Evolutionary conservation across 2,329 filamentous ascomycete species (phyloP), one percentile per base, ranked within the genome.

Genomic region (Verticillium klebahnii): DNA sequence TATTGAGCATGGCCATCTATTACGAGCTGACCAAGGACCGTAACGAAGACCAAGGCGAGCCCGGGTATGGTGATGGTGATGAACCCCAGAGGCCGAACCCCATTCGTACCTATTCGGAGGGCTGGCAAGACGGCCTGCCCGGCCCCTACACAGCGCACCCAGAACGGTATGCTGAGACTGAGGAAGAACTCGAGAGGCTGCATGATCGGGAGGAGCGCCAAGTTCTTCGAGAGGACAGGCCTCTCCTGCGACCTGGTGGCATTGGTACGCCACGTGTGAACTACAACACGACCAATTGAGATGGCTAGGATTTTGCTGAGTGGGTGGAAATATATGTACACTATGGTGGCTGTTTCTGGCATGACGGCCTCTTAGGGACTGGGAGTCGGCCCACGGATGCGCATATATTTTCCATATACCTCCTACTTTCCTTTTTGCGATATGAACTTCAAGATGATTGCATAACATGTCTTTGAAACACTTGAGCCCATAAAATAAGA

Each of bases 1-100:
- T 99, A 61, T 80, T 99, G 52, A 79, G 74, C 29, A 90, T 99
- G 89, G 92, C 88, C 25, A 84, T 97, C 64, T 87, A 85, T 68
- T 98, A 93, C 71, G 83, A 93, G 74, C 72, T 88, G 65, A 75
- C 79, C 54, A 70, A 74, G 7, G 72, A 74, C 31, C 71, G 78
- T 75, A 68, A 71, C 63, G 64, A 73, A 37, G 31, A 58, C 57
- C 19, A 32, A 19, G 23, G 8, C 9, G 40, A 59, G n/a, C 6
- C 17, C 5, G 11, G 6, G 15, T 39, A 54, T 52, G 25, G 25
- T 3, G 32, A 52, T 36, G 23, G 19, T 25, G 12, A 45, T 17
- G 60, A 55, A 23, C 72, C 72, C 4, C 71, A 70, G 56, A 72
- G 76, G 56, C 76, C 77, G 8, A 69, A 72, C 34, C 75, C 78